Evolutionary conservation across 345 rosid genomes (phyloP), one percentile per base, ranked within the genome.

Genomic region (Theobroma cacao): DNA sequence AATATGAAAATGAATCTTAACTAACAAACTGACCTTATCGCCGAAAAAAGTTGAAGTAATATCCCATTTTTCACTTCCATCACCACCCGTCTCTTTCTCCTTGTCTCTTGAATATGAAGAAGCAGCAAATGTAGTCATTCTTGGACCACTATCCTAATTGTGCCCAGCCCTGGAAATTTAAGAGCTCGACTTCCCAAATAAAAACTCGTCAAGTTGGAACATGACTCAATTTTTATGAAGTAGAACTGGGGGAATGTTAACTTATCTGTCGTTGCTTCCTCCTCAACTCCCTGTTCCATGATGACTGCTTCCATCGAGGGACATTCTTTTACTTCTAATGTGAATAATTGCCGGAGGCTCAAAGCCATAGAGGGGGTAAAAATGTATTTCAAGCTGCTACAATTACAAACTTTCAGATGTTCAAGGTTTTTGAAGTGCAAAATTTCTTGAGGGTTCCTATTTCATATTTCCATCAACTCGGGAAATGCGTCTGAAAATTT

Each of bases 331-430:
- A 72, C n/a, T 30, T 0, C 15, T 33, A 72, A 31, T 2, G 0
- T 0, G 1, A 0, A 0, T 1, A 72, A 63, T 31, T 0, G 17
- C 20, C 20, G 31, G 28, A 72, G 62, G 28, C 41, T 15, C 45
- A 34, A 31, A 11, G 26, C 31, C 62, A 33, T 53, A 1, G 75
- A 72, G 5, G 31, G 63, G 33, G 63, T 72, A 31, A 72, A 50
- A 33, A 72, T 36, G 61, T 72, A 72, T 53, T 31, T 52, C 31
- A 72, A 72, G 63, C 41, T 72, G 50, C 76, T 55, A 33, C 45
- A 52, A 5, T 72, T 72, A n/a, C 31, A 53, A 50, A 72, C 3
- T 31, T 72, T 62, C 2, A 72, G 2, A n/a, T 18, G 8, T 30
- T 4, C 0, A 34, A 72, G 50, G 3, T 1, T 7, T 72, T 52